phyloP scores from a whole-genome alignment of 495 filamentous ascomycete species.

The Trichocladium uniseriatum region DNA sequence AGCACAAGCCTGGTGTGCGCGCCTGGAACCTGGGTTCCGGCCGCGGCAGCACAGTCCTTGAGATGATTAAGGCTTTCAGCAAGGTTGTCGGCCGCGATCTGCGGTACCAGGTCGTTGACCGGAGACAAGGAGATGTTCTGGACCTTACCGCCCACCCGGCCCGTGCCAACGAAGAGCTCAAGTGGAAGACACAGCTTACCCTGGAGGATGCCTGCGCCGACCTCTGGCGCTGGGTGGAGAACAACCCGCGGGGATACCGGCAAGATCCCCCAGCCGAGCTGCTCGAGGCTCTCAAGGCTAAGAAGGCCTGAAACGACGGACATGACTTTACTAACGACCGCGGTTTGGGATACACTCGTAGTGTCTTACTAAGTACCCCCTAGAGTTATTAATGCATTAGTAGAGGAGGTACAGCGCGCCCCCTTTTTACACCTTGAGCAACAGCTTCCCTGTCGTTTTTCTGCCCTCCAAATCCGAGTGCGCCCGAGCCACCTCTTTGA shows the following conservation, averaged over 20 bases:
- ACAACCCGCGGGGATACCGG: slow-evolving; percentile 91
- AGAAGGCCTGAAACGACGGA: slow-evolving; percentile 18
- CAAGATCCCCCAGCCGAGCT: slow-evolving; percentile 82
- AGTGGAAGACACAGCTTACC: slow-evolving; percentile 84
- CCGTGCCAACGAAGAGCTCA: slow-evolving; percentile 76
- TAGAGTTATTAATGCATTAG: slow-evolving; percentile 4
- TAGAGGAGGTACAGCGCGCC: not conserved
- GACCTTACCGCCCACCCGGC: slow-evolving; percentile 89
- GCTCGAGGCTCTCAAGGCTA: slow-evolving; percentile 55
- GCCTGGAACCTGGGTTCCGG: slow-evolving; percentile 99
- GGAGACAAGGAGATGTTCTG: slow-evolving; percentile 83
- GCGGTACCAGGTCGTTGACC: slow-evolving; percentile 74
- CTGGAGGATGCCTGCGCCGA: slow-evolving; percentile 90
- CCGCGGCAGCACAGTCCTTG: slow-evolving; percentile 86
- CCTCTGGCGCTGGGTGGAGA: slow-evolving; percentile 89
- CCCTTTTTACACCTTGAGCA: slow-evolving; percentile 35
- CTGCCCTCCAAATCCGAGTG: slow-evolving; percentile 77
- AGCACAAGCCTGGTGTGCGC: slow-evolving; percentile 81
- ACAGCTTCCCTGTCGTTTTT: slow-evolving; percentile 74
- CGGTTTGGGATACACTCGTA: not conserved
- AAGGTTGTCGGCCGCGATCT: slow-evolving; percentile 74
- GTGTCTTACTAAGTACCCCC: not conserved
- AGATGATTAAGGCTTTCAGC: slow-evolving; percentile 94
- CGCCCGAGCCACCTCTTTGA: slow-evolving; percentile 64
- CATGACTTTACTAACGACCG: not conserved